Conservation (phyloP, 805 yeast genomes). For the fission yeast (Schizosaccharomyces pombe) region DNA sequence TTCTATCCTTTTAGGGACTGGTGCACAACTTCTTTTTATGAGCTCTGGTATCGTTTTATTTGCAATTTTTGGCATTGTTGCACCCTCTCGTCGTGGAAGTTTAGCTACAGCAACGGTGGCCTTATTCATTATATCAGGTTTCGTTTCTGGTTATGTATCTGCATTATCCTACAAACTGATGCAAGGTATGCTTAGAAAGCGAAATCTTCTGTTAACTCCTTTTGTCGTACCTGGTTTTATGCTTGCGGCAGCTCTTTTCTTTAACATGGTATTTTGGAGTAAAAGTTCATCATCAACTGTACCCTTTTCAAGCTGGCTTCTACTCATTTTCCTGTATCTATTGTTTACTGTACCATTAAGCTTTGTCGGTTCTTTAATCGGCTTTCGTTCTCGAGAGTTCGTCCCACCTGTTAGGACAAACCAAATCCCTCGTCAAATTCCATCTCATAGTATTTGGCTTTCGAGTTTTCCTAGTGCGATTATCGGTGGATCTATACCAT, state of each 20-base stretch:
- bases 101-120: slow-evolving; percentile 75
- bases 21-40: slow-evolving; percentile 66
- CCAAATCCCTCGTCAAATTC: slow-evolving; percentile 91
- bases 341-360: slow-evolving; percentile 66
- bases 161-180: slow-evolving; percentile 67
- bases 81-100: slow-evolving; percentile 89
- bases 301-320: slow-evolving; percentile 72
- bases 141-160: slow-evolving; percentile 69
- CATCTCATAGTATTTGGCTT: slow-evolving; percentile 68
- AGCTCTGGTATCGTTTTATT: slow-evolving; percentile 44
- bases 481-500: slow-evolving; percentile 77
- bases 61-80: slow-evolving; percentile 69
- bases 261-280: slow-evolving; percentile 61
- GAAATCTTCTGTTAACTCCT: slow-evolving; percentile 65
- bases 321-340: slow-evolving; percentile 66
- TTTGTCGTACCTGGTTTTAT: slow-evolving; percentile 59
- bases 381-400: slow-evolving; percentile 34
- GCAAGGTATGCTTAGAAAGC: slow-evolving; percentile 81
- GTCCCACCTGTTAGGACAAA: slow-evolving; percentile 70
- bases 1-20: slow-evolving; percentile 70
- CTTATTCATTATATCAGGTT: slow-evolving; percentile 57
- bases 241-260: slow-evolving; percentile 35
- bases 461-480: slow-evolving; percentile 41
- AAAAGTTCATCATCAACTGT: slow-evolving; percentile 82
- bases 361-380: slow-evolving; percentile 56